Evolutionary conservation across 2,329 filamentous ascomycete species (phyloP).

Genomic region (Colletotrichum trifolii): DNA sequence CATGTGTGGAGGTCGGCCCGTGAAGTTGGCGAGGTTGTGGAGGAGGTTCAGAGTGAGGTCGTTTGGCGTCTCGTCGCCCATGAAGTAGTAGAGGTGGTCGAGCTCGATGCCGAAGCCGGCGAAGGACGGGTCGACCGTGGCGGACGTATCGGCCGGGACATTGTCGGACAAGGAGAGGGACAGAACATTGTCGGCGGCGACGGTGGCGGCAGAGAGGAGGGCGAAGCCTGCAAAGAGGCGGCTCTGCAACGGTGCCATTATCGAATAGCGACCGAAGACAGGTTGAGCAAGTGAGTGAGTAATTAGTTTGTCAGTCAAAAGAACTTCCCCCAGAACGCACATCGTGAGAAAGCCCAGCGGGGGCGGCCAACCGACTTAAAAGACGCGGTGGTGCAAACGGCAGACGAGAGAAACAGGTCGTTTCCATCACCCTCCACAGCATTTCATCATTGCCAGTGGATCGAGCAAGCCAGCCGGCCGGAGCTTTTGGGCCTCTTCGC

Average conservation of each 20-base stretch:
- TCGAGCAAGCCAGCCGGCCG: neutral
- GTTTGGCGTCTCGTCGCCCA: slow-evolving; percentile 33
- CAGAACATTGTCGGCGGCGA: slow-evolving; percentile 19
- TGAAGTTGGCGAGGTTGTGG: slow-evolving; percentile 28
- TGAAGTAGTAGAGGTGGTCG: slow-evolving; percentile 34
- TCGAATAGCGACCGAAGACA: slow-evolving; percentile 2
- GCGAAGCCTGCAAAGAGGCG: slow-evolving; percentile 27
- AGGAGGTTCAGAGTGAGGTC: slow-evolving; percentile 28
- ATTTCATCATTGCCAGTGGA: slow-evolving; percentile 35
- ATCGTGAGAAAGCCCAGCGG: slow-evolving; percentile 17
- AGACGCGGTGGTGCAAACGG: slow-evolving; percentile 1
- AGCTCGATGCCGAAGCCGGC: slow-evolving; percentile 34
- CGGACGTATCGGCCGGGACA: slow-evolving; percentile 22
- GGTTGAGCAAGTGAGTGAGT: neutral
- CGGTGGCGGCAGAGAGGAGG: slow-evolving; percentile 19
- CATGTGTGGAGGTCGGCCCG: slow-evolving; percentile 27
- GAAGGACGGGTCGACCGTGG: slow-evolving; percentile 29
- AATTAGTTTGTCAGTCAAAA: neutral
- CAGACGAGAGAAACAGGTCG: slow-evolving; percentile 1
- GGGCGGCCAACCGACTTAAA: slow-evolving; percentile 25
- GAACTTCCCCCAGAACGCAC: slow-evolving; percentile 7
- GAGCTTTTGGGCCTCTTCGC: slow-evolving; percentile 12
- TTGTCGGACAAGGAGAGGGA: slow-evolving; percentile 24
- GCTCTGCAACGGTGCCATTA: slow-evolving; percentile 30
- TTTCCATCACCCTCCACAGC: slow-evolving; percentile 10